Evolutionary conservation across 179 eudicot genomes (phyloP), one percentile per base, ranked within the genome.

Genomic region (Silene noctiflora): DNA sequence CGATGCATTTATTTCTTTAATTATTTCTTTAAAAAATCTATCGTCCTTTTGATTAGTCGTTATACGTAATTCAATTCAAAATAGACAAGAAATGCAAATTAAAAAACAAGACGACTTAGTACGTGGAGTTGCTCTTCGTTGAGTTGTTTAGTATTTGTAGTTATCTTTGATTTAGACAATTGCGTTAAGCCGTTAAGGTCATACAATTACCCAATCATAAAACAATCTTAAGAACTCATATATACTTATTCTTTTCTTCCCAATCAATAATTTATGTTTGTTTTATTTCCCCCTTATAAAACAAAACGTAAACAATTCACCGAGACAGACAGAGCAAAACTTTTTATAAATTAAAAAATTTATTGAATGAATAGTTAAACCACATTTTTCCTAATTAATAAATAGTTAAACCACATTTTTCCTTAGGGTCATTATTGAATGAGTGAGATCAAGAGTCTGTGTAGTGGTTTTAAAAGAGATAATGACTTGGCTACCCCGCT

Each of bases 401-500:
- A 51, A 51, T 16, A 51, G 14, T 51, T 12, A 51, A 51, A 51
- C n/a, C 58, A 51, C n/a, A 51, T 13, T 51, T 51, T 51, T 51
- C 16, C 12, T 51, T 51, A 1, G 5, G n/a, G 5, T 48, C 55
- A 48, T 51, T 51, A 51, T 51, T 51, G 58, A 19, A 51, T 2
- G 22, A 42, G 12, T 31, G 29, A 48, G 75, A 69, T 60, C 60
- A 12, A 0, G 69, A 78, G 78, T 81, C 76, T 39, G 22, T 59
- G 78, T 74, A 69, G 55, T 81, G 70, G 78, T 81, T 77, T 81
- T 61, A 69, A 69, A 53, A 20, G 19, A 70, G 81, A 69, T 5
- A 74, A 75, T 55, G 84, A 81, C 84, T 62, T 70, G 69, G 81
- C 76, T 74, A 81, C 79, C 81, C 73, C 81, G 58, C 71, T 73